Base-by-base conservation (phyloP, 2,329 filamentous ascomycete species). In the Cladobotryum mycophilum region DNA sequence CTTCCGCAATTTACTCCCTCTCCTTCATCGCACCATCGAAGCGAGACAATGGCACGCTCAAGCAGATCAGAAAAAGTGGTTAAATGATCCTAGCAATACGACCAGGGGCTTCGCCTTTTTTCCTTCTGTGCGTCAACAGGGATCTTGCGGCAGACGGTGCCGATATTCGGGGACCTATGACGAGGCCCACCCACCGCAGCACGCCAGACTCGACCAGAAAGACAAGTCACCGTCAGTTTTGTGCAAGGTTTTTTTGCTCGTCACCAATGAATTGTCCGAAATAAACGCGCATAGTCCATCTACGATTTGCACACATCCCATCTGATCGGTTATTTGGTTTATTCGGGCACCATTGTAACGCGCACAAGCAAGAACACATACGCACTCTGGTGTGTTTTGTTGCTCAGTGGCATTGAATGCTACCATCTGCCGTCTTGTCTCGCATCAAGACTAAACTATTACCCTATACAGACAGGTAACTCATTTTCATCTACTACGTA, bases 81-180 rank as follows among this genome's bases (percentile, higher is more conserved):
- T 46, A 25, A 52, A 47, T 52, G 45, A 50, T 48, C 40, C 52
- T 36, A 38, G 48, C 48, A 36, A 34, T 22, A 35, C 45, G 44
- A 53, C 48, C 40, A 45, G 48, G 48, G 37, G 47, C 47, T 37
- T 20, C 47, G 47, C 43, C 43, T 53, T 48, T 40, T 44, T 34
- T 41, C 43, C 48, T 47, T 47, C 42, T 37, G 49, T 45, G 52
- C 49, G 35, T 17, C 40, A 51, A 14, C 54, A 56, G 40, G 54
- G 54, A 43, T 56, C 43, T 42, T 15, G 52, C 54, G 53, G 53
- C 48, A 52, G 52, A 48, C 36, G 41, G 41, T 54, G 22, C 53
- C 52, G 47, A 56, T 45, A 25, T 40, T 53, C 42, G 51, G 51
- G 53, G 41, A 18, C 38, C 40, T 38, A 35, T 48, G 49, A 49